Evolutionary conservation across 768 basidiomycete genomes (phyloP).

Genomic region (Naematelia aurantialba): DNA sequence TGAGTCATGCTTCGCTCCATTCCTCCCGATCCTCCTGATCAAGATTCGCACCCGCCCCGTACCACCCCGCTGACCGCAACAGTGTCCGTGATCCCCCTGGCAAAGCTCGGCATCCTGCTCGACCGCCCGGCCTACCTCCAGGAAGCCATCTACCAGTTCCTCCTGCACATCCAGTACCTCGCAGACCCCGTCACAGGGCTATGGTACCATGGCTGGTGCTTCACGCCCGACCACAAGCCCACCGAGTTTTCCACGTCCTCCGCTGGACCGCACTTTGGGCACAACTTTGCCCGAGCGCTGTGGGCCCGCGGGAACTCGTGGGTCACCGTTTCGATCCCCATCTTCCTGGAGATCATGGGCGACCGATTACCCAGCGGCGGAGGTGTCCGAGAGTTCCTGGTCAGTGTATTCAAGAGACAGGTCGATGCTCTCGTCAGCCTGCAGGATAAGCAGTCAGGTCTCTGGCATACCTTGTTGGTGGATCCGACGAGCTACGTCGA

Average conservation of each 20-base stretch:
- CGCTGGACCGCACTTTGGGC: slow-evolving; percentile 17
- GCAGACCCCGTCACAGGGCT: slow-evolving; percentile 43
- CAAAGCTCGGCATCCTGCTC: slow-evolving; percentile 59
- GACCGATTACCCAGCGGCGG: background rate
- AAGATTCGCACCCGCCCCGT: too few species aligned
- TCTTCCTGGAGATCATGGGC: slow-evolving; percentile 26
- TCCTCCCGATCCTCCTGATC: too few species aligned
- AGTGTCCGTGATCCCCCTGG: slow-evolving; percentile 56
- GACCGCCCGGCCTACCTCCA: slow-evolving; percentile 57
- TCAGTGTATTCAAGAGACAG: slow-evolving; percentile 46
- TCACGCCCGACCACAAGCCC: slow-evolving; percentile 20
- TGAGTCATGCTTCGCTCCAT: background rate
- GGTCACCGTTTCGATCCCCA: slow-evolving; percentile 35
- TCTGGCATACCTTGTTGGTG: slow-evolving; percentile 60
- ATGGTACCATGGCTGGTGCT: slow-evolving; percentile 48
- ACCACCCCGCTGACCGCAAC: background rate
- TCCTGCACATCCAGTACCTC: slow-evolving; percentile 45
- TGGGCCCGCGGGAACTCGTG: slow-evolving; percentile 63
- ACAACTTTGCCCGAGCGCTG: slow-evolving; percentile 52
- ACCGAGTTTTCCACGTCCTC: background rate
- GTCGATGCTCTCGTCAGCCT: slow-evolving; percentile 56
- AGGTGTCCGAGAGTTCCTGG: background rate
- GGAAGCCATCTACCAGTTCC: slow-evolving; percentile 52
- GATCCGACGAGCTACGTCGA: slow-evolving; percentile 57
- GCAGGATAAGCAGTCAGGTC: slow-evolving; percentile 55